Percentiles rank a stretch among this genome's conserved stretches.
phyloP scores from a whole-genome alignment of 2,329 filamentous ascomycete genomes.

The Cryphonectria naterciae region DNA sequence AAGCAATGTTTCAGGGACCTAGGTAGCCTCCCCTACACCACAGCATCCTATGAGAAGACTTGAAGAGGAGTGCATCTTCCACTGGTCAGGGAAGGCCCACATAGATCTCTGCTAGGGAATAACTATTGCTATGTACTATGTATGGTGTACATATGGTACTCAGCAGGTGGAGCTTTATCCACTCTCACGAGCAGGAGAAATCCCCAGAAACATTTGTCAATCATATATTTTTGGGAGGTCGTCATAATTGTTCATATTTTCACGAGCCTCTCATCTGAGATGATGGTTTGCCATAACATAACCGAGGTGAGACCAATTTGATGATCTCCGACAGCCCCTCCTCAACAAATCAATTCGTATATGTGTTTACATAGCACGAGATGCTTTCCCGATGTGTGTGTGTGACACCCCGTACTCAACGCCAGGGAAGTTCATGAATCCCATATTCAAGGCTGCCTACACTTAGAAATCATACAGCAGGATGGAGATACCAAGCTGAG shows the following conservation, averaged over 20 bases:
- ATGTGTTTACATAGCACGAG: background rate
- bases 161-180: background rate
- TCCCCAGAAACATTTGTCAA: background rate
- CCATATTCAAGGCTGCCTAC: background rate
- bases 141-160: background rate
- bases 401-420: too few relatives aligned
- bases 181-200: background rate
- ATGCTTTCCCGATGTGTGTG: background rate
- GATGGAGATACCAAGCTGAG: conserved; percentile 5
- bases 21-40: background rate
- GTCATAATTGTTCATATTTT: background rate
- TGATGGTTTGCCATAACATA: background rate
- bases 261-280: background rate
- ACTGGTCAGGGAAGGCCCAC: background rate
- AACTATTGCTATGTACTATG: background rate
- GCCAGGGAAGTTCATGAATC: too few relatives aligned
- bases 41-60: background rate
- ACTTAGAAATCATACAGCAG: background rate
- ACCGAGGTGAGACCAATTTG: background rate
- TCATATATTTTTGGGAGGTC: background rate
- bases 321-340: background rate
- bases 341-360: background rate
- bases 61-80: background rate
- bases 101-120: background rate
- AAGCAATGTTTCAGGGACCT: background rate